These are phyloP conservation scores for Trichoderma koningii DNA, from an alignment of 2,329 filamentous ascomycete genomes.

Conservation along the genomic window DNA sequence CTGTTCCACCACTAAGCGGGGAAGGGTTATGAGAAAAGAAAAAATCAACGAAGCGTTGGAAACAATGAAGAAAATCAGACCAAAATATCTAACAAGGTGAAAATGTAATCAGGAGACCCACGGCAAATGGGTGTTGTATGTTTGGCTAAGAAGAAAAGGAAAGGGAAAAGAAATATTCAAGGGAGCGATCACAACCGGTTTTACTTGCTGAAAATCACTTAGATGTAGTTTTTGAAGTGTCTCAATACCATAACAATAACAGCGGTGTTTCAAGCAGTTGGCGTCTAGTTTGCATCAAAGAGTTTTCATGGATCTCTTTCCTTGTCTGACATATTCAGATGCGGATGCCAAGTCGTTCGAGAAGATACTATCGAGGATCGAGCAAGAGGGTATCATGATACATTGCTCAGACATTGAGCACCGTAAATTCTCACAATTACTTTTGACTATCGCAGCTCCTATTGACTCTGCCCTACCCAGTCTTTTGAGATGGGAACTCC, in stretches of 20 bases:
- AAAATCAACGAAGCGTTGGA: not conserved
- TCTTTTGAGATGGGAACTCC: not conserved
- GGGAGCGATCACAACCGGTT: conserved; percentile 15
- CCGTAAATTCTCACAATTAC: too few species aligned
- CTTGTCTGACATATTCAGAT: not conserved
- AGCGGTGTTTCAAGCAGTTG: not conserved
- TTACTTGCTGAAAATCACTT: conserved; percentile 5
- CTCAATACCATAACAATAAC: not conserved
- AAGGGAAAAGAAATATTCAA: not conserved
- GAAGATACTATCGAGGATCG: too few species aligned
- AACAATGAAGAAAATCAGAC: not conserved
- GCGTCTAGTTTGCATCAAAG: not conserved
- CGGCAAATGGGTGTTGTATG: too few species aligned
- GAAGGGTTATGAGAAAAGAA: too few species aligned
- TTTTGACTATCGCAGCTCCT: too few species aligned
- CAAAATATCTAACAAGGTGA: too few species aligned
- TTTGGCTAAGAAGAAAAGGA: too few species aligned
- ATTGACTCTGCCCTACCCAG: not conserved
- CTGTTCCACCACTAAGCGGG: conserved; percentile 81
- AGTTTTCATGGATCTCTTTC: not conserved
- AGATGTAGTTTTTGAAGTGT: conserved; percentile 15
- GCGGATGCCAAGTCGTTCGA: not conserved
- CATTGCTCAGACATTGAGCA: too few species aligned
- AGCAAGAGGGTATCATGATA: too few species aligned
- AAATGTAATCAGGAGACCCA: too few species aligned